Percentiles rank a stretch among this genome's conserved stretches.
These are phyloP conservation scores for Dryadomyces quercus-mongolicae DNA, from an alignment of 2,329 filamentous ascomycete species.

Conservation along the genomic window DNA sequence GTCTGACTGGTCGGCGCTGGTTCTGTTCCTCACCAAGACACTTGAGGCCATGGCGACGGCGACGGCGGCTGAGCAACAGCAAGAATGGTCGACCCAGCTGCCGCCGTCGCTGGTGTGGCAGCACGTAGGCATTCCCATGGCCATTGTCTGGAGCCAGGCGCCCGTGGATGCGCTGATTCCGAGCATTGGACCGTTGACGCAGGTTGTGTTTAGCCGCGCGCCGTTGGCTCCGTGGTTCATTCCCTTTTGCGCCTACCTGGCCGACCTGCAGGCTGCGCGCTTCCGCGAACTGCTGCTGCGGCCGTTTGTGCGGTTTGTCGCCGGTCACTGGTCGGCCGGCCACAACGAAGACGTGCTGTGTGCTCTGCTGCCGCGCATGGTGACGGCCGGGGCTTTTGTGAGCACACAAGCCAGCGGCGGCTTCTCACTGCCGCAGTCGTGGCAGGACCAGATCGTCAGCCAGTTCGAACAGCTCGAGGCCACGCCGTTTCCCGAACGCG, in stretches of 20 bases:
- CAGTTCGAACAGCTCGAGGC: conserved; percentile 55
- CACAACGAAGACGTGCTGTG: conserved; percentile 57
- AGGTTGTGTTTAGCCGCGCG: conserved; percentile 49
- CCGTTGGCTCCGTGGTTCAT: conserved; percentile 64
- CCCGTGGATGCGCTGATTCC: conserved; percentile 70
- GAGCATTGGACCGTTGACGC: conserved; percentile 50
- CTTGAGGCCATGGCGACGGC: conserved; percentile 29
- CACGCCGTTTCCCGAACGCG: conserved; percentile 52
- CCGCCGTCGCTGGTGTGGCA: conserved; percentile 39
- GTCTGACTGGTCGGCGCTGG: conserved; percentile 52
- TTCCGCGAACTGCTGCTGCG: conserved; percentile 71
- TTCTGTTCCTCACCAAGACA: conserved; percentile 42
- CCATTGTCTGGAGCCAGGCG: conserved; percentile 62
- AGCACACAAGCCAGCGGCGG: conserved; percentile 20
- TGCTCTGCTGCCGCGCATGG: conserved; percentile 55
- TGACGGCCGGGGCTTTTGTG: conserved; percentile 37
- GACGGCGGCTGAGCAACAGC: conserved; percentile 10
- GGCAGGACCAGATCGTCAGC: conserved; percentile 61
- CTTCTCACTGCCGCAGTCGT: conserved; percentile 49
- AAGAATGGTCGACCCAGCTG: background rate
- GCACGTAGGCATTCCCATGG: conserved; percentile 40
- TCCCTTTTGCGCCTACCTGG: conserved; percentile 72
- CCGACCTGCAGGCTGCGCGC: conserved; percentile 57
- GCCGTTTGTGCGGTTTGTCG: conserved; percentile 75
- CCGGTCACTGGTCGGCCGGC: conserved; percentile 57